Evolutionary conservation across 768 basidiomycete genomes (phyloP).

Genomic region (Amanita thiersii): DNA sequence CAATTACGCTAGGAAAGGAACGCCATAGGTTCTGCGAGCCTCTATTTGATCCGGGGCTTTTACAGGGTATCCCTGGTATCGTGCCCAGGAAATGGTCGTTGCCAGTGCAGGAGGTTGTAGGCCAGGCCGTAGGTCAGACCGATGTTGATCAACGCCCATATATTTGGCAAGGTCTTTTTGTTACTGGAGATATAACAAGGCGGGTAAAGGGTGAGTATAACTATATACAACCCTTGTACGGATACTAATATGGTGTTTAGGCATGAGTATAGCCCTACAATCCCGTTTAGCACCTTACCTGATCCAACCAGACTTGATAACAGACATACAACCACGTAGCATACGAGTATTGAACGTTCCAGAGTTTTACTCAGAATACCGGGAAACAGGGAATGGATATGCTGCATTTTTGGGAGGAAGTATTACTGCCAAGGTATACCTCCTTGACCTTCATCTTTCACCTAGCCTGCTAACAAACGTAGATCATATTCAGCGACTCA

Average conservation of each 20-base stretch:
- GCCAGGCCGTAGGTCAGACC: slow-evolving; percentile 47
- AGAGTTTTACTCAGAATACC: slow-evolving; percentile 87
- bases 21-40: slow-evolving; percentile 90
- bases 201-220: slow-evolving; percentile 60
- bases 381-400: slow-evolving; percentile 75
- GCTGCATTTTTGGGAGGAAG: slow-evolving; percentile 77
- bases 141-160: slow-evolving; percentile 63
- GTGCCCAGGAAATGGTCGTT: slow-evolving; percentile 23
- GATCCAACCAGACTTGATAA: slow-evolving; percentile 51
- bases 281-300: slow-evolving; percentile 62
- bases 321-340: slow-evolving; percentile 63
- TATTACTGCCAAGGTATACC: slow-evolving; percentile 74
- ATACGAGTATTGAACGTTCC: slow-evolving; percentile 63
- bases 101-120: slow-evolving; percentile 63
- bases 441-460: background rate
- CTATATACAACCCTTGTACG: background rate
- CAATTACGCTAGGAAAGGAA: slow-evolving; percentile 76
- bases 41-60: slow-evolving; percentile 64
- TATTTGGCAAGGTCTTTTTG: slow-evolving; percentile 72
- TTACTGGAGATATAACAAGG: slow-evolving; percentile 70
- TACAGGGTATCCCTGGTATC: slow-evolving; percentile 29
- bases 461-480: slow-evolving; percentile 7
- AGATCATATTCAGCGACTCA: slow-evolving; percentile 73
- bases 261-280: slow-evolving; percentile 61
- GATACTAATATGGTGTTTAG: slow-evolving; percentile 22